Evolutionary conservation across 2,329 filamentous ascomycete genomes (phyloP).

Genomic region (Thermothelomyces thermophilus): DNA sequence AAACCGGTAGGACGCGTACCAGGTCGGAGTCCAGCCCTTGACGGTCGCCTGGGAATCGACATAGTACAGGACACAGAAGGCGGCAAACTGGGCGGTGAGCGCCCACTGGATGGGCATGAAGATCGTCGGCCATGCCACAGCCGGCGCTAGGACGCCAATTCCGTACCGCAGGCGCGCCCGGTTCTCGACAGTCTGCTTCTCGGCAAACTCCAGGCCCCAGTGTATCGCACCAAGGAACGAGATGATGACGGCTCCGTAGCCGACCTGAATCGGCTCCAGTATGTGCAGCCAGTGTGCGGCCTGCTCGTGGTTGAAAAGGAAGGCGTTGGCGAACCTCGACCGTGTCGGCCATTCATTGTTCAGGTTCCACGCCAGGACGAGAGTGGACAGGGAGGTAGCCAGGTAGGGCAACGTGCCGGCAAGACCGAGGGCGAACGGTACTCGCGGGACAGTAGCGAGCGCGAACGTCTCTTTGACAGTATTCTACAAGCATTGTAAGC

Average conservation of each 20-base stretch:
- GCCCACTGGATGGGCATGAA: slow-evolving; percentile 79
- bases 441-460: slow-evolving; percentile 57
- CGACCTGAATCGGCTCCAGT: slow-evolving; percentile 81
- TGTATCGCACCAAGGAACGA: slow-evolving; percentile 92
- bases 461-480: slow-evolving; percentile 64
- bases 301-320: slow-evolving; percentile 61
- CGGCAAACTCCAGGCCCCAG: slow-evolving; percentile 82
- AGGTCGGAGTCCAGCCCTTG: slow-evolving; percentile 71
- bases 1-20: slow-evolving; percentile 89
- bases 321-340: slow-evolving; percentile 58
- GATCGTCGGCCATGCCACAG: slow-evolving; percentile 84
- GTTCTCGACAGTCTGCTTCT: slow-evolving; percentile 51
- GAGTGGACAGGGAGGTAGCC: slow-evolving; percentile 73
- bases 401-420: slow-evolving; percentile 82
- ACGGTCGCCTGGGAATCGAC: slow-evolving; percentile 67
- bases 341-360: slow-evolving; percentile 56
- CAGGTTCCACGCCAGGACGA: slow-evolving; percentile 77
- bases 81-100: slow-evolving; percentile 75
- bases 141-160: slow-evolving; percentile 72
- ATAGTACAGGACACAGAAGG: slow-evolving; percentile 82
- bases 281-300: slow-evolving; percentile 66
- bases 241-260: slow-evolving; percentile 86
- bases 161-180: slow-evolving; percentile 75
- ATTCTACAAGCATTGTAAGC: slow-evolving; percentile 36
- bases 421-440: slow-evolving; percentile 61